Evolutionary conservation across 202 grass and related monocot genomes (phyloP).

Genomic region (Hordeum pubiflorum): DNA sequence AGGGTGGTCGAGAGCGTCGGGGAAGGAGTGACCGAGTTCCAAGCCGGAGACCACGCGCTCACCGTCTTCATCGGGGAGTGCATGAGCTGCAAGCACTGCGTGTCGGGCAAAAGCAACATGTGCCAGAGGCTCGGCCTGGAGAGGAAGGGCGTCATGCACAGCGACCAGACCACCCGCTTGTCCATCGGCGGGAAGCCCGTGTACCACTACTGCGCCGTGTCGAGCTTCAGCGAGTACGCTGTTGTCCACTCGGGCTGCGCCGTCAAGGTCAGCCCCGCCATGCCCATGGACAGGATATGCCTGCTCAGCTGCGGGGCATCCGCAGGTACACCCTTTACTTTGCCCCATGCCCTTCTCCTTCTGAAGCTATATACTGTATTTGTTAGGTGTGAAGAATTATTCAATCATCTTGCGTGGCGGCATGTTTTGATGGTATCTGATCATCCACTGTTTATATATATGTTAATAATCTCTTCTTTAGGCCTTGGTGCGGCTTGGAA

Average conservation of each 20-base stretch:
- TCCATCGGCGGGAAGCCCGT: conserved; percentile 47
- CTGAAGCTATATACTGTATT: not conserved
- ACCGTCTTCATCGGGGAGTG: conserved; percentile 96
- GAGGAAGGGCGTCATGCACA: conserved; percentile 84
- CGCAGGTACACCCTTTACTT: conserved; percentile 42
- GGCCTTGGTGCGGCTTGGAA: conserved; percentile 94
- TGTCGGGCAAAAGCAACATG: conserved; percentile 86
- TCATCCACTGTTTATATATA: not conserved
- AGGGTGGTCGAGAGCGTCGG: conserved; percentile 84
- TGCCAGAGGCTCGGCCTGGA: conserved; percentile 91
- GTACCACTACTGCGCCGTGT: conserved; percentile 91
- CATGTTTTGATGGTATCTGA: not conserved
- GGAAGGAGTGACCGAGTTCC: conserved; percentile 72
- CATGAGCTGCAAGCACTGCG: conserved; percentile 71
- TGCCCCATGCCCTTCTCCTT: not conserved
- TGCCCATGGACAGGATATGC: conserved; percentile 79
- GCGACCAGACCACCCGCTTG: conserved; percentile 79
- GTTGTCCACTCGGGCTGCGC: conserved; percentile 84
- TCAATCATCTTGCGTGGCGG: not conserved
- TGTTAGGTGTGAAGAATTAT: not conserved
- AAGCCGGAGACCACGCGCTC: conserved; percentile 56
- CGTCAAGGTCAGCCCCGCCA: conserved; percentile 52
- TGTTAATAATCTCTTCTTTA: conserved; percentile 2
- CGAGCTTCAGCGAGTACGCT: conserved; percentile 91
- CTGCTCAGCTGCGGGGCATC: conserved; percentile 81